Percentiles rank a stretch among this genome's conserved stretches.
Conservation (phyloP, 495 filamentous ascomycete species). For the Venustampulla echinocandica region DNA sequence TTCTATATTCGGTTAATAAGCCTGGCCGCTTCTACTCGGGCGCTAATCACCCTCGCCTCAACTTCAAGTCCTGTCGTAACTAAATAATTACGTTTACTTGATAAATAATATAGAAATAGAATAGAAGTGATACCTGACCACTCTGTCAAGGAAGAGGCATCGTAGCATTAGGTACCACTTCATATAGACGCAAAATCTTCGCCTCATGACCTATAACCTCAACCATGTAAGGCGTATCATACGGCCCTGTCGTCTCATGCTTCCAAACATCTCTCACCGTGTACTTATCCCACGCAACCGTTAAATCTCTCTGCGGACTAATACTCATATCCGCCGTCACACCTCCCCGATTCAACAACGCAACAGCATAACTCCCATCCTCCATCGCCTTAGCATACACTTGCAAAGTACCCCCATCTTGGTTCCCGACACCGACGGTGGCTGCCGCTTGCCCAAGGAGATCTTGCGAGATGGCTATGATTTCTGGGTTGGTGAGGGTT, state of each 20-base stretch:
- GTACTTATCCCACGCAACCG: constrained; percentile 20
- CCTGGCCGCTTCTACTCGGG: no score
- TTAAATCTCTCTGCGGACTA: constrained; percentile 16
- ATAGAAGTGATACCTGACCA: no score
- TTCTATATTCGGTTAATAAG: no score
- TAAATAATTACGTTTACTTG: no score
- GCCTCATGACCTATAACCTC: constrained; percentile 22
- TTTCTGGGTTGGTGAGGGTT: constrained; percentile 32
- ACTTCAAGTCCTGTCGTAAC: no score
- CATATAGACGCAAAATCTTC: constrained; percentile 11
- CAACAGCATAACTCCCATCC: constrained; percentile 28
- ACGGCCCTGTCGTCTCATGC: constrained; percentile 20
- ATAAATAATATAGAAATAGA: no score
- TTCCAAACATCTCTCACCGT: constrained; percentile 23
- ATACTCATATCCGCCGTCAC: constrained; percentile 18
- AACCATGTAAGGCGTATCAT: constrained; percentile 23
- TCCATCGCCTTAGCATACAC: constrained; percentile 19
- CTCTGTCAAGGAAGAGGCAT: background rate
- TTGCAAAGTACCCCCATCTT: background rate
- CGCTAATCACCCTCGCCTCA: no score
- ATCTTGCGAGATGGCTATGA: constrained; percentile 40
- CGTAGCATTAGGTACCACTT: background rate
- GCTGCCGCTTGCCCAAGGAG: constrained; percentile 15
- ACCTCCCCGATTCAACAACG: constrained; percentile 21
- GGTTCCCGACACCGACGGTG: background rate